Evolutionary conservation across 164 flowering plant species (phyloP).

Genomic region (Vitis amurensis): DNA sequence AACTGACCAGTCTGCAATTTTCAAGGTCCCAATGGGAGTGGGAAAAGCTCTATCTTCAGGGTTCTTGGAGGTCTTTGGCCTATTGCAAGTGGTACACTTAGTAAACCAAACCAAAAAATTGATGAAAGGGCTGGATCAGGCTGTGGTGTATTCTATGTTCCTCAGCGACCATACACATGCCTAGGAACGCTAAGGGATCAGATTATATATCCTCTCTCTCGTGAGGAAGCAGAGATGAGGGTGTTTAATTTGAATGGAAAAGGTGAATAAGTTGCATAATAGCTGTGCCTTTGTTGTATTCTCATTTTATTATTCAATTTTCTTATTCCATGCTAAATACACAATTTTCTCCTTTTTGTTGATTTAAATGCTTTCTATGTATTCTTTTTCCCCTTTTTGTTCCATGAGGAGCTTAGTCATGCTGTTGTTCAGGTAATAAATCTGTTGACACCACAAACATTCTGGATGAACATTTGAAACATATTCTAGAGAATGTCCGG

Average conservation of each 20-base stretch:
- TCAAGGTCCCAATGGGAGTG: conserved; percentile 98
- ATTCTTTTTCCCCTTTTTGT: conserved; percentile 1
- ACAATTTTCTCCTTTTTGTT: not conserved
- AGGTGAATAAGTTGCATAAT: conserved; percentile 38
- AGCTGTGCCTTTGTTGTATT: no score
- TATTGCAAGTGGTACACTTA: conserved; percentile 67
- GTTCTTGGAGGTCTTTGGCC: conserved; percentile 97
- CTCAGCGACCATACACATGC: conserved; percentile 96
- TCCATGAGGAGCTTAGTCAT: not conserved
- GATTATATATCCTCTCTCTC: conserved; percentile 93
- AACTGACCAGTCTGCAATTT: conserved; percentile 15
- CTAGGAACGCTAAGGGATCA: conserved; percentile 96
- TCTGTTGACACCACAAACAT: conserved; percentile 21
- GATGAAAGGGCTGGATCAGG: conserved; percentile 40
- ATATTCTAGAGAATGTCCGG: conserved; percentile 79
- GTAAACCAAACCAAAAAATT: conserved; percentile 49
- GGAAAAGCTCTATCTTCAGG: conserved; percentile 97
- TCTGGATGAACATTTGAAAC: conserved; percentile 59
- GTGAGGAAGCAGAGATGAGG: conserved; percentile 69
- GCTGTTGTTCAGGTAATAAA: conserved; percentile 37
- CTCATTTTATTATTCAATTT: no score
- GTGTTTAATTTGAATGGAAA: conserved; percentile 28
- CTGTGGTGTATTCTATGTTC: conserved; percentile 75
- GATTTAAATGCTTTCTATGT: not conserved
- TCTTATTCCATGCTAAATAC: no score